phyloP scores from a whole-genome alignment of 805 yeast species.

The Hanseniaspora hatyaiensis region DNA sequence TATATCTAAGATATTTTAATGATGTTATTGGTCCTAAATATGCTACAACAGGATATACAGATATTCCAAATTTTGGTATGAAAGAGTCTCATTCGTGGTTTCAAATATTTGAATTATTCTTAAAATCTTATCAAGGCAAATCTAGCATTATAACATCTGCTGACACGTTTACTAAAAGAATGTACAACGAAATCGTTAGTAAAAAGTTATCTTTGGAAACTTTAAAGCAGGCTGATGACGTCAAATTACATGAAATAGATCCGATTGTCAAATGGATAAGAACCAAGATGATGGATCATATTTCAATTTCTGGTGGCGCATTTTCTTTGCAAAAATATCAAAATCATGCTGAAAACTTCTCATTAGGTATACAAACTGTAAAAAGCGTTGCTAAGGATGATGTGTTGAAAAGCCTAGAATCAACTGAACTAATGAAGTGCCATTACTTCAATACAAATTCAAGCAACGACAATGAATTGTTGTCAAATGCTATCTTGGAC shows the following conservation, averaged over 20 bases:
- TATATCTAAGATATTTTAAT: conserved; percentile 2
- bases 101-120: neutral
- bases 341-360: too few species aligned
- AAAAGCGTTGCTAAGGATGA: neutral
- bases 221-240: neutral
- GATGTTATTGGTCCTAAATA: conserved; percentile 1
- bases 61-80: neutral
- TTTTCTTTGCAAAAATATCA: too few species aligned
- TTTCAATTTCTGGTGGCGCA: too few species aligned
- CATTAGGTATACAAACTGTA: conserved; percentile 2
- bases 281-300: neutral
- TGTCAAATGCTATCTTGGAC: too few species aligned
- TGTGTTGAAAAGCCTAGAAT: neutral
- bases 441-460: conserved; percentile 7
- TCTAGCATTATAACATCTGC: neutral
- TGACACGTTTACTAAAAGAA: neutral
- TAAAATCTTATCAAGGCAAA: neutral
- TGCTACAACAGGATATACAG: neutral
- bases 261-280: conserved; percentile 6
- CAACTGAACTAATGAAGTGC: conserved; percentile 1
- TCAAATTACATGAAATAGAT: conserved; percentile 5
- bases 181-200: neutral
- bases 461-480: neutral
- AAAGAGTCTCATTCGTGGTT: conserved; percentile 6
- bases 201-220: too few species aligned